Conservation (phyloP, 1,284 basidiomycete species). For the Melanopsichium pennsylvanicum region DNA sequence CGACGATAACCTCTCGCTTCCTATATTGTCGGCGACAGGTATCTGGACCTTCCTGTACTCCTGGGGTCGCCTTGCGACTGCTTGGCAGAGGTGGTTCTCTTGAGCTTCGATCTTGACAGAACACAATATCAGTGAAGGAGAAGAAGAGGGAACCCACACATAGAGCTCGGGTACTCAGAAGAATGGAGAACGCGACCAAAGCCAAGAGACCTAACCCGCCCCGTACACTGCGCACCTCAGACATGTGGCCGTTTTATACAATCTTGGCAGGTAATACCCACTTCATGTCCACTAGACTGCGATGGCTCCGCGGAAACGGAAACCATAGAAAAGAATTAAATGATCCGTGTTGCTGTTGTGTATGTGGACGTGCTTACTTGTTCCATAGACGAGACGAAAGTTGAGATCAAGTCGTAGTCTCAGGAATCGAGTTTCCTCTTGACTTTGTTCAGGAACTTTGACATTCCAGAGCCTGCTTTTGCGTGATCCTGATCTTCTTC, state of each 20-base stretch:
- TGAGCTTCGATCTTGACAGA: background rate
- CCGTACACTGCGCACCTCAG: background rate
- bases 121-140: background rate
- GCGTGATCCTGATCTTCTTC: background rate
- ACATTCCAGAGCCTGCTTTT: constrained; percentile 7
- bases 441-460: constrained; percentile 20
- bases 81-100: constrained; percentile 32
- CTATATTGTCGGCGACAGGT: constrained; percentile 85
- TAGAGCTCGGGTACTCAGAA: too few relatives aligned
- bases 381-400: too few relatives aligned
- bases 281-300: background rate
- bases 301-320: too few relatives aligned
- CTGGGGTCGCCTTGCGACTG: constrained; percentile 47
- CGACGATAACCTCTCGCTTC: constrained; percentile 93
- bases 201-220: too few relatives aligned
- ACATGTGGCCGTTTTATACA: background rate
- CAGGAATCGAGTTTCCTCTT: constrained; percentile 43
- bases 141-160: background rate
- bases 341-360: too few relatives aligned
- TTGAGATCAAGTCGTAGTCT: constrained; percentile 9
- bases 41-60: constrained; percentile 70
- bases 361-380: too few relatives aligned
- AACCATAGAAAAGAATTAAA: too few relatives aligned
- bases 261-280: constrained; percentile 17
- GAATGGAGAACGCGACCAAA: too few relatives aligned